Conservation (phyloP, 495 filamentous ascomycete genomes). For the Talaromyces borbonicus region DNA sequence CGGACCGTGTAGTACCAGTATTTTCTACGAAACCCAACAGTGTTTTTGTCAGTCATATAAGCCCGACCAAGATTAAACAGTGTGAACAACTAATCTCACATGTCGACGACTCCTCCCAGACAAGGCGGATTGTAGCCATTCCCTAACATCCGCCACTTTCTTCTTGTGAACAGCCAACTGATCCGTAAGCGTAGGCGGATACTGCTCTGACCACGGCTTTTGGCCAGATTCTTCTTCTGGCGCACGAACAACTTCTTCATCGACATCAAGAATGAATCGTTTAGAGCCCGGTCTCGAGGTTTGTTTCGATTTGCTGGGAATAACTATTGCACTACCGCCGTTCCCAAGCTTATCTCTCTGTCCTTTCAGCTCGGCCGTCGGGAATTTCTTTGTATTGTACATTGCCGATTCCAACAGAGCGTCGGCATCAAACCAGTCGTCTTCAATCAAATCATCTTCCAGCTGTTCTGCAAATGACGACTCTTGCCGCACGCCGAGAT, state of each 20-base stretch:
- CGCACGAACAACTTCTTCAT: background rate
- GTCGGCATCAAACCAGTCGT: slow-evolving; percentile 34
- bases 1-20: slow-evolving; percentile 82
- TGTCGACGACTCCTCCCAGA: slow-evolving; percentile 40
- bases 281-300: background rate
- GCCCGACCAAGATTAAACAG: background rate
- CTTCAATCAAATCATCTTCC: slow-evolving; percentile 39
- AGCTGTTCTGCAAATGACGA: slow-evolving; percentile 11
- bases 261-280: slow-evolving; percentile 5
- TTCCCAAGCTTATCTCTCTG: background rate
- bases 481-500: slow-evolving; percentile 9
- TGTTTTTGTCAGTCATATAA: background rate
- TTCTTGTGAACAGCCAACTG: slow-evolving; percentile 88
- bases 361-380: background rate
- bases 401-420: too few species aligned
- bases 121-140: slow-evolving; percentile 70
- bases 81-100: slow-evolving; percentile 16
- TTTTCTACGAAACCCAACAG: slow-evolving; percentile 52
- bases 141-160: slow-evolving; percentile 78
- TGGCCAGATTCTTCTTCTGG: slow-evolving; percentile 7
- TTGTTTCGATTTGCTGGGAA: background rate
- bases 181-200: slow-evolving; percentile 57
- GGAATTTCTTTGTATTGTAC: background rate
- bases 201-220: slow-evolving; percentile 80
- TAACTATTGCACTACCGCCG: background rate